A percentile compares a stretch with the other conserved stretches of the same genome.
Conservation (phyloP, 1,284 basidiomycete genomes). For the Ganoderma leucocontextum region DNA sequence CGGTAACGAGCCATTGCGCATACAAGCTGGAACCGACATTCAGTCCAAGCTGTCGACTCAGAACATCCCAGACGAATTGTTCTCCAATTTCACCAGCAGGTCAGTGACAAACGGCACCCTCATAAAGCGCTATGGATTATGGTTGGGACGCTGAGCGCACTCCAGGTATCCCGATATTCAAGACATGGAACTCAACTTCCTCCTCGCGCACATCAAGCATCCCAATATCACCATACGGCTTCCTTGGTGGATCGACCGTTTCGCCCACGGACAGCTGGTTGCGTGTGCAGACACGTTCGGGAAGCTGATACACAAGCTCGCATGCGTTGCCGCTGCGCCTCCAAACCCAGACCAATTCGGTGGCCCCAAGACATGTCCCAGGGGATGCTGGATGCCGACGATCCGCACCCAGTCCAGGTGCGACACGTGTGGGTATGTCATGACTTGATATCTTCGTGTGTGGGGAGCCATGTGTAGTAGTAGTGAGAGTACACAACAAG, state of each 20-base stretch:
- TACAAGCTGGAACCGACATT: conserved; percentile 27
- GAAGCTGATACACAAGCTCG: conserved; percentile 21
- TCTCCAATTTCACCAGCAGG: conserved; percentile 32
- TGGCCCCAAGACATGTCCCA: neutral
- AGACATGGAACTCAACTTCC: conserved; percentile 24
- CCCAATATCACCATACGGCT: conserved; percentile 21
- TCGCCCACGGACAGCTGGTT: conserved; percentile 24
- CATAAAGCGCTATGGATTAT: no score
- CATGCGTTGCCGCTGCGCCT: neutral
- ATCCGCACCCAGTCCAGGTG: conserved; percentile 16
- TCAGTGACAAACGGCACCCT: neutral
- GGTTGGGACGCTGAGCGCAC: neutral
- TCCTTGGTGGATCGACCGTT: conserved; percentile 22
- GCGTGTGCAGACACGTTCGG: conserved; percentile 22
- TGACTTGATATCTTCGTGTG: neutral
- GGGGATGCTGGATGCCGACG: conserved; percentile 14
- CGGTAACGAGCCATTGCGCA: conserved; percentile 27
- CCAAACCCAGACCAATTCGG: neutral
- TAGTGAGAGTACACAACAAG: neutral
- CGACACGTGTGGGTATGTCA: conserved; percentile 12
- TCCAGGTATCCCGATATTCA: conserved; percentile 22
- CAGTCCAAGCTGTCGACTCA: conserved; percentile 27
- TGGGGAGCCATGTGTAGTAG: neutral
- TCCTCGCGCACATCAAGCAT: conserved; percentile 20
- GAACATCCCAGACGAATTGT: conserved; percentile 32